Evolutionary conservation across 2,329 filamentous ascomycete genomes (phyloP).

Genomic region (Ophiostoma triangulosporum): DNA sequence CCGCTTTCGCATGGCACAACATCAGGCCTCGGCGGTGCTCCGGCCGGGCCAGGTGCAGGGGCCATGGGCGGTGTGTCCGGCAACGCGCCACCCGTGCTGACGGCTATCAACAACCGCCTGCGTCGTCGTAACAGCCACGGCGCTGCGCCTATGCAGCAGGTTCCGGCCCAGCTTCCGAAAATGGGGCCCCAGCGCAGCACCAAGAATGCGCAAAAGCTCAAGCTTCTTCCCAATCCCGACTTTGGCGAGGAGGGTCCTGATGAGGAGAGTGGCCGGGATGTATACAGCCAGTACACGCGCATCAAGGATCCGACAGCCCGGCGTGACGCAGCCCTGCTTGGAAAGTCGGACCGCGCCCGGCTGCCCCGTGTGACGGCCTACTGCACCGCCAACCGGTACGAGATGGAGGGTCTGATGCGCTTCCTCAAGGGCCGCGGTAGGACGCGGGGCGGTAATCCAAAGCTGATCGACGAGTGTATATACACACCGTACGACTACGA

Average conservation of each 20-base stretch:
- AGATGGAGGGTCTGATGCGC: constrained; percentile 76
- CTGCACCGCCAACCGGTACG: constrained; percentile 84
- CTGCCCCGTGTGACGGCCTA: constrained; percentile 91
- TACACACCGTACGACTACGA: constrained; percentile 83
- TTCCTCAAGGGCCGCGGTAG: constrained; percentile 79
- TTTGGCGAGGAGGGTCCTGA: constrained; percentile 63
- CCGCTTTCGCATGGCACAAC: constrained; percentile 16
- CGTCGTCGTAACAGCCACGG: constrained; percentile 76
- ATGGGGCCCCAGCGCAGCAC: constrained; percentile 91
- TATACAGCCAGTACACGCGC: constrained; percentile 93
- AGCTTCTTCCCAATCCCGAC: constrained; percentile 86
- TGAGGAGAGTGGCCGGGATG: constrained; percentile 85
- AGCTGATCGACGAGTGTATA: constrained; percentile 93
- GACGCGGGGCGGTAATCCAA: constrained; percentile 67
- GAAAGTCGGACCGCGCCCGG: constrained; percentile 80
- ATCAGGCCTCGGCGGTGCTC: background rate
- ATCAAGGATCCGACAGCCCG: constrained; percentile 94
- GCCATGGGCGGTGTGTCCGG: background rate
- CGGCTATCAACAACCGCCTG: constrained; percentile 75
- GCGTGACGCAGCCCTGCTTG: constrained; percentile 79
- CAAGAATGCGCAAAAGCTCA: constrained; percentile 91
- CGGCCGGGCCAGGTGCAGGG: background rate
- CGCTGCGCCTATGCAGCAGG: constrained; percentile 12
- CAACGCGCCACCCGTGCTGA: constrained; percentile 46
- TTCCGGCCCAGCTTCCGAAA: constrained; percentile 39